Evolutionary conservation across 345 rosid species (phyloP).

Genomic region (Melaleuca quinquenervia): DNA sequence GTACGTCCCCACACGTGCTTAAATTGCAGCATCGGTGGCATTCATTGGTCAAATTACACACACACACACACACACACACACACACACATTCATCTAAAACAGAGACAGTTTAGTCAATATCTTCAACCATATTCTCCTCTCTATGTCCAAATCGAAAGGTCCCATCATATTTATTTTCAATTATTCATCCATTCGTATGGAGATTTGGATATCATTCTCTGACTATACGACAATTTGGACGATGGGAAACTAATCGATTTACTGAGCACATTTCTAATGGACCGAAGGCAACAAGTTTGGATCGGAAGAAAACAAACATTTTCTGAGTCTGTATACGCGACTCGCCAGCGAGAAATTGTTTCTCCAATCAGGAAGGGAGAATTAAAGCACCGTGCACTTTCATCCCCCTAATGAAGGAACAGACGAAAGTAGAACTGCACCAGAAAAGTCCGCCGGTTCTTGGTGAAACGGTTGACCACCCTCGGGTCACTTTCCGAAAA

Average conservation of each 20-base stretch:
- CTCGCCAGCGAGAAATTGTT: not conserved
- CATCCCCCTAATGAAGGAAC: not conserved
- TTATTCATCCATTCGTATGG: too few species aligned
- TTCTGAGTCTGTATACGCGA: not conserved
- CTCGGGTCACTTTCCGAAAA: not conserved
- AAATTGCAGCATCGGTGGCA: not conserved
- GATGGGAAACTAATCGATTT: too few species aligned
- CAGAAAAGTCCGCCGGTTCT: not conserved
- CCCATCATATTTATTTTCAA: not conserved
- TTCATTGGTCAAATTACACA: not conserved
- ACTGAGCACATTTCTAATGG: too few species aligned
- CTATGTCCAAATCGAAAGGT: not conserved
- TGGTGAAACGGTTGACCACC: not conserved
- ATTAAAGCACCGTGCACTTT: not conserved
- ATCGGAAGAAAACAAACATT: too few species aligned
- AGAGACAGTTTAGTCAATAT: not conserved
- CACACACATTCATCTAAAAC: not conserved
- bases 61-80: too few species aligned
- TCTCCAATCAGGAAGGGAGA: not conserved
- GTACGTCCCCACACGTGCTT: not conserved
- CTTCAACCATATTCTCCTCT: not conserved
- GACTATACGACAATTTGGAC: too few species aligned
- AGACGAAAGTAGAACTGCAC: not conserved
- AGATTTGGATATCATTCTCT: too few species aligned
- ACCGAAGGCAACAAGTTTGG: too few species aligned